Evolutionary conservation across 371 early-diverging fungal genomes (phyloP), one percentile per base, ranked within the genome.

Genomic region (Mucor mucedo): DNA sequence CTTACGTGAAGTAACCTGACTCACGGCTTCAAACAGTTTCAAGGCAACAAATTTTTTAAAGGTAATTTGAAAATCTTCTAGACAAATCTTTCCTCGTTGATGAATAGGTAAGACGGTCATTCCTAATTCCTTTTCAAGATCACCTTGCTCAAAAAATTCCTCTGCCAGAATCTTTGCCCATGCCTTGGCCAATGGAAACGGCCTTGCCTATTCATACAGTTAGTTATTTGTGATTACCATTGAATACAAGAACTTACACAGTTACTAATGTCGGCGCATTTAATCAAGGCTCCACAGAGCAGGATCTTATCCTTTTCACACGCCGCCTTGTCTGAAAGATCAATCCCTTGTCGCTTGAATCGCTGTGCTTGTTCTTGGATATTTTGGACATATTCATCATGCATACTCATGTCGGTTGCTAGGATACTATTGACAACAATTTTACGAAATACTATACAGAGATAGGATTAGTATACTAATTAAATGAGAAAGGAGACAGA

Each of bases 231-330:
- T 35, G 6, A 35, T 35, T 4, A 35, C 4, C 8, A 35, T 35
- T 35, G 35, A 47, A 47, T 21, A 6, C 2, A n/a, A 21, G 13
- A 10, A 76, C 85, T 67, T 83, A 84, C 86, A 42, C 85, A 85
- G 58, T 94, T 94, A 60, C 90, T 87, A 50, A 94, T 90, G 64
- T 94, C 95, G 6, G 94, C 90, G 77, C 93, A 93, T 76, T 94
- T 94, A 70, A 94, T 90, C 11, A 94, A 65, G 8, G 89, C 87
- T 14, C 87, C 86, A 30, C 89, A 87, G 16, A 93, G 69, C 3
- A 80, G 47, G 21, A 80, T 52, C 11, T 76, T 72, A 40, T 83
- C 78, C 32, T 60, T 69, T 32, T 77, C 77, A 27, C 62, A 57
- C 0, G 44, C 58, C 0, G 21, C 27, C 32, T 66, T 55, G 55